phyloP scores from a whole-genome alignment of 768 basidiomycete species.

The Collybia sp. region DNA sequence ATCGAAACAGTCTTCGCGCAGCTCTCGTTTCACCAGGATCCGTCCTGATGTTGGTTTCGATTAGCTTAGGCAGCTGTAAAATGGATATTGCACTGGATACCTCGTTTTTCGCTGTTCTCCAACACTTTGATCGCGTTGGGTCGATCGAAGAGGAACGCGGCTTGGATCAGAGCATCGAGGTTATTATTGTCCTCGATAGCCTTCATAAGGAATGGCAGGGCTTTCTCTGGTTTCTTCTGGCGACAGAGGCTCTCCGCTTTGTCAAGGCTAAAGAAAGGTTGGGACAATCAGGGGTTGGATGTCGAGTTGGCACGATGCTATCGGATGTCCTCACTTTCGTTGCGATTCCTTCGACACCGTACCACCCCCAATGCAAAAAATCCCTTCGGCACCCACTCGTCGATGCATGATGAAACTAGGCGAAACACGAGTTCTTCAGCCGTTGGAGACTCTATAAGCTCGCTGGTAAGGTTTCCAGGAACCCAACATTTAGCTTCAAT shows the following conservation, averaged over 20 bases:
- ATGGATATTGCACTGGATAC: background rate
- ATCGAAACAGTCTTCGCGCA: conserved; percentile 32
- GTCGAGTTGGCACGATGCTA: too few species aligned
- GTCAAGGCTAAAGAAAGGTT: conserved; percentile 21
- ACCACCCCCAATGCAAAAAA: conserved; percentile 21
- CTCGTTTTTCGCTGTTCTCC: background rate
- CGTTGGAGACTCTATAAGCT: too few species aligned
- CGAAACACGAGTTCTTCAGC: too few species aligned
- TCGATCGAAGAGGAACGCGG: conserved; percentile 22
- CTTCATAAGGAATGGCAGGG: conserved; percentile 31
- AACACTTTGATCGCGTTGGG: background rate
- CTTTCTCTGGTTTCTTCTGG: conserved; percentile 24
- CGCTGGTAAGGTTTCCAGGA: too few species aligned
- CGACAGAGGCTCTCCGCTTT: conserved; percentile 31
- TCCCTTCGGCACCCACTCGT: conserved; percentile 16
- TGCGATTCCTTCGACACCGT: conserved; percentile 22
- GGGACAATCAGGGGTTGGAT: background rate
- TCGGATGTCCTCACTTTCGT: conserved; percentile 15
- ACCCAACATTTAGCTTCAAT: too few species aligned
- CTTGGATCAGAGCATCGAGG: conserved; percentile 32
- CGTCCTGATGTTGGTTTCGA: conserved; percentile 17
- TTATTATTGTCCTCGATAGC: conserved; percentile 36
- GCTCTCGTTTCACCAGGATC: conserved; percentile 15
- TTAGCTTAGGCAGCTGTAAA: background rate
- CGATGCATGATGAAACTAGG: conserved; percentile 9